Conservation (phyloP, 768 basidiomycete species). For the Stropharia rugosoannulata region DNA sequence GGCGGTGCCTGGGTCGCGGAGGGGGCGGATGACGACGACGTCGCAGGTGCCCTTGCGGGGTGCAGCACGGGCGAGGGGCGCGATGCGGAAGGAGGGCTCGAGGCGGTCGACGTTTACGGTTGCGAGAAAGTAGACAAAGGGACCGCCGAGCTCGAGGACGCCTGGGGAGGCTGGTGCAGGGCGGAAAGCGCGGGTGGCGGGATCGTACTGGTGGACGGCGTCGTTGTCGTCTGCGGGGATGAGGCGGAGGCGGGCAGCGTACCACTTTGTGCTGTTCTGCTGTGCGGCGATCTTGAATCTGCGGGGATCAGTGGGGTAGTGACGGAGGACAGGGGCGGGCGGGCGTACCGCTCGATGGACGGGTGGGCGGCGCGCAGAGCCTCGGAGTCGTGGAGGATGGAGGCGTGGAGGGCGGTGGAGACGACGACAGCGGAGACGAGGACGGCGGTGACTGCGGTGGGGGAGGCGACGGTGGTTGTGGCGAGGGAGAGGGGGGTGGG, state of each 20-base stretch:
- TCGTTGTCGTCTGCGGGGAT: slow-evolving; percentile 39
- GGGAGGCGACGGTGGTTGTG: slow-evolving; percentile 38
- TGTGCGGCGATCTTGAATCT: slow-evolving; percentile 86
- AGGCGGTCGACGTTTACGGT: slow-evolving; percentile 84
- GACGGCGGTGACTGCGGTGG: not conserved
- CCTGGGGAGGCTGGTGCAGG: slow-evolving; percentile 29
- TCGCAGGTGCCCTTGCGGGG: slow-evolving; percentile 60
- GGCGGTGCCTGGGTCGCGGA: slow-evolving; percentile 49
- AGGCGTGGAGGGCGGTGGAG: slow-evolving; percentile 82
- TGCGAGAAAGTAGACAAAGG: slow-evolving; percentile 84
- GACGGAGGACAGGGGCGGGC: not conserved
- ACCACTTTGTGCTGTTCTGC: slow-evolving; percentile 75
- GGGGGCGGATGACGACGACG: slow-evolving; percentile 73
- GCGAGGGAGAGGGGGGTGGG: slow-evolving; percentile 52
- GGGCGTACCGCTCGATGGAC: slow-evolving; percentile 57
- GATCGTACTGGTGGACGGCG: slow-evolving; percentile 63
- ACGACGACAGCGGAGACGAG: slow-evolving; percentile 64
- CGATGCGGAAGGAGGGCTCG: slow-evolving; percentile 79
- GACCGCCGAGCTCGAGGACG: slow-evolving; percentile 54
- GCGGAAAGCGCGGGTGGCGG: slow-evolving; percentile 45
- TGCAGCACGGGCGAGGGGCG: slow-evolving; percentile 53
- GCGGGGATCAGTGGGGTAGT: slow-evolving; percentile 13
- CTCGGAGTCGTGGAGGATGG: slow-evolving; percentile 83
- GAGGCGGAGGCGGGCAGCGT: slow-evolving; percentile 57
- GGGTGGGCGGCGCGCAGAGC: slow-evolving; percentile 65